Base-by-base conservation (phyloP, 768 basidiomycete species). In the Suillus variegatus region DNA sequence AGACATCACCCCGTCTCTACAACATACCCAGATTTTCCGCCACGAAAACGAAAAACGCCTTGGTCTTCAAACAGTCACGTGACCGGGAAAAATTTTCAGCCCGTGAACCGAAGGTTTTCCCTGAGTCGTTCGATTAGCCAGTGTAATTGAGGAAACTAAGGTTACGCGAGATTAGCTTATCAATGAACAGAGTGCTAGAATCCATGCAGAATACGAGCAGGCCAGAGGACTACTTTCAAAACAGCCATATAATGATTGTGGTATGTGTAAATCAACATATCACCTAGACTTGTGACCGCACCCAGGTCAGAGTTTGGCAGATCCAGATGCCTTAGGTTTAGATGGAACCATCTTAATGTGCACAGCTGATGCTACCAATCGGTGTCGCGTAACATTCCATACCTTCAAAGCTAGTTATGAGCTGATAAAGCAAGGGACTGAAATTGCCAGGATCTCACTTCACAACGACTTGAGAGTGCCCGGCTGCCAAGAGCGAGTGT, bases 301-400 rank as follows among this genome's bases (percentile, higher is more conserved):
- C 52, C 52, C 18, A 32, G 20, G 20, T 75, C 57, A 75, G 22
- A 70, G 72, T 49, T 71, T 76, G 63, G 64, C 71, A 22, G 58
- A 22, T 14, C 14, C 51, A 16, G 61, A 28, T 14, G 20, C 43
- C 20, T 25, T 64, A 46, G 67, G 65, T 28, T 57, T 9, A 10
- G 85, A 84, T 1, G 86, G 81, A 25, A 75, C 70, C 86, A 87
- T 86, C 67, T 85, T 87, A 62, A 83, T 78, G 56, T 88, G 86
- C 1, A 82, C 79, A 1, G 84, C 86, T 1, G 86, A 86, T 7
- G 81, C 83, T 10, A 85, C 82, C 6, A 88, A 75, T 13, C 85
- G 82, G 65, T 81, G 82, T 65, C 81, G 76, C 1, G 83, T 86
- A 16, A 72, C 73, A 63, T 84, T 87, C 87, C 87, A 88, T 47